Conservation (phyloP, 2,329 filamentous ascomycete genomes). For the Aspergillus tanneri region DNA sequence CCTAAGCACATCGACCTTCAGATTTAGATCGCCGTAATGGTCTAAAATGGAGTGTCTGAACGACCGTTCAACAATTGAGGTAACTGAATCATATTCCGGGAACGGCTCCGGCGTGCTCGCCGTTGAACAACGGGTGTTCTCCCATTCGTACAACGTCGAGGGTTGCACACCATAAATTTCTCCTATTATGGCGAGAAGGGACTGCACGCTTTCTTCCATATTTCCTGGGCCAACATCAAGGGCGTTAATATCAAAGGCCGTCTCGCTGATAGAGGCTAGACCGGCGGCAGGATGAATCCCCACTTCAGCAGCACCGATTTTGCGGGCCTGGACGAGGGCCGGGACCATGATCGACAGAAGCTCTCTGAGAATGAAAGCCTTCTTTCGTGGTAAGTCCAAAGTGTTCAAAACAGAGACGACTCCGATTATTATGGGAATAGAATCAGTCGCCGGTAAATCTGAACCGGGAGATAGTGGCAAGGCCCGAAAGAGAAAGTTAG, state of each 20-base stretch:
- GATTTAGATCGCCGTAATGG: slow-evolving; percentile 69
- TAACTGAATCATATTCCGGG: slow-evolving; percentile 36
- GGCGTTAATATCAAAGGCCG: slow-evolving; percentile 47
- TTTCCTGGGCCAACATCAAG: slow-evolving; percentile 43
- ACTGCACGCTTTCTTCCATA: slow-evolving; percentile 43
- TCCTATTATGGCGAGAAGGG: slow-evolving; percentile 39
- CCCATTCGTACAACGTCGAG: slow-evolving; percentile 35
- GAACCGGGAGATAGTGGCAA: slow-evolving; percentile 63
- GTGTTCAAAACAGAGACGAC: slow-evolving; percentile 82
- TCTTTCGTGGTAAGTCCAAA: slow-evolving; percentile 81
- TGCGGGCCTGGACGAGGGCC: slow-evolving; percentile 84
- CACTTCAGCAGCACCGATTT: slow-evolving; percentile 90
- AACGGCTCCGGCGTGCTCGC: slow-evolving; percentile 11
- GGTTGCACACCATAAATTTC: slow-evolving; percentile 44
- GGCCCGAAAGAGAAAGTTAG: slow-evolving; percentile 64
- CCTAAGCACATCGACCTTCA: slow-evolving; percentile 84
- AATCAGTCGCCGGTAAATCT: slow-evolving; percentile 70
- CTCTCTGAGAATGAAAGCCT: slow-evolving; percentile 84
- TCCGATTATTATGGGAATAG: slow-evolving; percentile 76
- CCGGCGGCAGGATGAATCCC: slow-evolving; percentile 93
- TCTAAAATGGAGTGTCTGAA: slow-evolving; percentile 48
- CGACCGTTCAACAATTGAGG: slow-evolving; percentile 45
- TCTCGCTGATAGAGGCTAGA: slow-evolving; percentile 66
- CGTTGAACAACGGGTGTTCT: slow-evolving; percentile 26
- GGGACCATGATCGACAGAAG: slow-evolving; percentile 79